These are phyloP conservation scores for Ogataea populi-albae DNA, from an alignment of 805 yeast genomes.

Conservation along the genomic window DNA sequence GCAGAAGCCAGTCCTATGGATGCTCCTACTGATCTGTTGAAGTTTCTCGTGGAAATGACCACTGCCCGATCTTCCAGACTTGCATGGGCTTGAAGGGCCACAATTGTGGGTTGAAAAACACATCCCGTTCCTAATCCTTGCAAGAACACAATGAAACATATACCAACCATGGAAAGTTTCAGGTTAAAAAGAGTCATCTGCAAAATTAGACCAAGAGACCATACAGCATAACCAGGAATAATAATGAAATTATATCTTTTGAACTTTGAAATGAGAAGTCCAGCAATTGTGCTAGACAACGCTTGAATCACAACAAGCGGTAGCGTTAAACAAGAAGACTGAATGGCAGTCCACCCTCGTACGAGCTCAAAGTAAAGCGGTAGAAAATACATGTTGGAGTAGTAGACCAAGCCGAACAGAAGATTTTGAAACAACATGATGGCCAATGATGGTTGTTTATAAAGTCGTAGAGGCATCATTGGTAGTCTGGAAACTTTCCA, in stretches of 20 bases:
- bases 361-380: conserved; percentile 50
- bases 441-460: conserved; percentile 36
- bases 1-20: conserved; percentile 53
- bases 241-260: conserved; percentile 44
- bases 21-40: conserved; percentile 59
- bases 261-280: conserved; percentile 41
- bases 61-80: conserved; percentile 53
- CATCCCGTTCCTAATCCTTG: conserved; percentile 46
- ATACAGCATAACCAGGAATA: conserved; percentile 38
- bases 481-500: conserved; percentile 48
- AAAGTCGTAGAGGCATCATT: conserved; percentile 49
- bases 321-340: conserved; percentile 40
- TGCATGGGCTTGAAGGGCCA: conserved; percentile 55
- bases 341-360: conserved; percentile 37
- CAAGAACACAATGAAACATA: conserved; percentile 35
- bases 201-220: conserved; percentile 42
- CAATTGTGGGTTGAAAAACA: conserved; percentile 54
- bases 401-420: conserved; percentile 49
- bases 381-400: conserved; percentile 43
- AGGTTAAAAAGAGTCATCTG: conserved; percentile 34
- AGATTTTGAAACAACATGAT: conserved; percentile 38
- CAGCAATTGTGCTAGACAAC: conserved; percentile 40
- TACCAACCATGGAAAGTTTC: conserved; percentile 32
- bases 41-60: conserved; percentile 55
- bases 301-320: conserved; percentile 46